Conservation (phyloP, 768 basidiomycete genomes). For the Lactarius trivialis region DNA sequence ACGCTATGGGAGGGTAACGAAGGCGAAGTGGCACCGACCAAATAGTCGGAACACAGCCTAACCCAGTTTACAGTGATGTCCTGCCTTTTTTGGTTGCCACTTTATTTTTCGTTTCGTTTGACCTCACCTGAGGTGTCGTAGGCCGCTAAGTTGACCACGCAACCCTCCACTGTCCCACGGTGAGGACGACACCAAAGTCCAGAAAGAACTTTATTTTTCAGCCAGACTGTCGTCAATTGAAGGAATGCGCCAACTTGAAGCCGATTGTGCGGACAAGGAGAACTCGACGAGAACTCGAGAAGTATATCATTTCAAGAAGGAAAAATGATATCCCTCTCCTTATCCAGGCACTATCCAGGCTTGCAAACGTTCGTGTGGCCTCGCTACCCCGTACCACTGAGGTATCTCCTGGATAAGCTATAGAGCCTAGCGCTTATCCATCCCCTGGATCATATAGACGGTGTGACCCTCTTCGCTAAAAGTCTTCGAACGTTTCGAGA, state of each 20-base stretch:
- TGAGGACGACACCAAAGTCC: slow-evolving; percentile 35
- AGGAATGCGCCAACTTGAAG: neutral
- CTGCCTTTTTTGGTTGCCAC: neutral
- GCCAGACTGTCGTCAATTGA: neutral
- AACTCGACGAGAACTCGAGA: no score
- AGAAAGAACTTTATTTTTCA: slow-evolving; percentile 43
- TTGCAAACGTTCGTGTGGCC: neutral
- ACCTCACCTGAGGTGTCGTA: no score
- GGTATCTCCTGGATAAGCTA: slow-evolving; percentile 63
- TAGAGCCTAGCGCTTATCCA: slow-evolving; percentile 55
- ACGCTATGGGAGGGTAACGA: neutral
- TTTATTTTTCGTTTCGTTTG: no score
- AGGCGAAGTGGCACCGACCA: neutral
- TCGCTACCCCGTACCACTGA: slow-evolving; percentile 41
- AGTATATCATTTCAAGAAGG: no score
- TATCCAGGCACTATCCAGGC: no score
- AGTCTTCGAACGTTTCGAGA: slow-evolving; percentile 24
- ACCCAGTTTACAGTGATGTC: no score
- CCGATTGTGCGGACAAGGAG: no score
- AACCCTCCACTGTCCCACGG: no score
- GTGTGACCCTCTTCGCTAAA: slow-evolving; percentile 53
- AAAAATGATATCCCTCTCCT: no score
- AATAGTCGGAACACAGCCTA: neutral
- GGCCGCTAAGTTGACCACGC: no score
- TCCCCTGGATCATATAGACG: slow-evolving; percentile 47